Evolutionary conservation across 2,329 filamentous ascomycete species (phyloP).

Genomic region (Botryotinia globosa): DNA sequence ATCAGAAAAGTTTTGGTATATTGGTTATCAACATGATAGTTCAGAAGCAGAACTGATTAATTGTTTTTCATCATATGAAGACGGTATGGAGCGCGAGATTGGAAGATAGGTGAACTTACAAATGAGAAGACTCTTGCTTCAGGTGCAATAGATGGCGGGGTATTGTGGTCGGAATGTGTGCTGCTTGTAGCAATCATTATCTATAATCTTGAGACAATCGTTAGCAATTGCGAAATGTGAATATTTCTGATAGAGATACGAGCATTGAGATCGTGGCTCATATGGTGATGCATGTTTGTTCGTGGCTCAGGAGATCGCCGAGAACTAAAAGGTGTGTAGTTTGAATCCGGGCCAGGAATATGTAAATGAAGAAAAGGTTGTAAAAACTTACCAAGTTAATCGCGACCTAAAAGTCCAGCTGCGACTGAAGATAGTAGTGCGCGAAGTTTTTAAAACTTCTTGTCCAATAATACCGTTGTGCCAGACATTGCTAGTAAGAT

Average conservation of each 20-base stretch:
- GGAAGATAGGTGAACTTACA: constrained; percentile 14
- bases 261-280: constrained; percentile 47
- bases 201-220: not conserved
- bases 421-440: not conserved
- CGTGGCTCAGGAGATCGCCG: constrained; percentile 40
- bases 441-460: not conserved
- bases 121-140: not conserved
- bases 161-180: not conserved
- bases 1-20: constrained; percentile 64
- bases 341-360: constrained; percentile 15
- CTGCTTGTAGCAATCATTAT: not conserved
- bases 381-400: constrained; percentile 28
- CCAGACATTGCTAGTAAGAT: not conserved
- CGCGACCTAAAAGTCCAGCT: not conserved
- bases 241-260: constrained; percentile 20
- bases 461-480: not conserved
- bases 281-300: constrained; percentile 73
- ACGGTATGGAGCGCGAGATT: not conserved
- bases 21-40: constrained; percentile 59
- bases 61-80: constrained; percentile 62
- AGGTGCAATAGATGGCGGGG: not conserved
- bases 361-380: constrained; percentile 17
- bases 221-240: constrained; percentile 27
- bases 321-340: constrained; percentile 30
- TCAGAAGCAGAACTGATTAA: constrained; percentile 77